phyloP scores from a whole-genome alignment of 2,329 filamentous ascomycete genomes.

The Arthrobotrys conoides region DNA sequence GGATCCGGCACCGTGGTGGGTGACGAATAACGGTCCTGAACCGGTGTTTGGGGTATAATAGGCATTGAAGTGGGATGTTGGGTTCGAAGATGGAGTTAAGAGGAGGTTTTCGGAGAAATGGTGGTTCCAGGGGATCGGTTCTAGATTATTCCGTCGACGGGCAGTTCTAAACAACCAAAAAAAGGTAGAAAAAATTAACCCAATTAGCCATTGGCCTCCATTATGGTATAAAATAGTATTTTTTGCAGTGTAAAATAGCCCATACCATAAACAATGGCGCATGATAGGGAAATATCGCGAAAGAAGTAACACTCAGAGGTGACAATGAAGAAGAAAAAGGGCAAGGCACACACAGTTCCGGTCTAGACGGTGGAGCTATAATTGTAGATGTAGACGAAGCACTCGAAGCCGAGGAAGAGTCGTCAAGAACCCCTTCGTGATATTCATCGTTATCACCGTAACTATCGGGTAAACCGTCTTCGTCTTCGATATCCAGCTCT shows the following conservation, averaged over 20 bases:
- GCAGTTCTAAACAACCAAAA: slow-evolving; percentile 41
- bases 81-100: slow-evolving; percentile 71
- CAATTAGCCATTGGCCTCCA: slow-evolving; percentile 3
- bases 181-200: neutral
- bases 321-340: slow-evolving; percentile 18
- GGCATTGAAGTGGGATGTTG: slow-evolving; percentile 76
- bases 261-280: slow-evolving; percentile 48
- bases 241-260: slow-evolving; percentile 64
- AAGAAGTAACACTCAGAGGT: neutral
- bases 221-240: slow-evolving; percentile 1
- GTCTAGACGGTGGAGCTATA: slow-evolving; percentile 81
- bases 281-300: slow-evolving; percentile 13
- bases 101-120: slow-evolving; percentile 92
- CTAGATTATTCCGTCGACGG: slow-evolving; percentile 71
- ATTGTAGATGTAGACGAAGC: slow-evolving; percentile 94
- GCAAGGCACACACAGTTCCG: slow-evolving; percentile 73
- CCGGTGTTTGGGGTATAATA: slow-evolving; percentile 87
- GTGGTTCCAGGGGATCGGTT: slow-evolving; percentile 84
- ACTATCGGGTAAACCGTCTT: slow-evolving; percentile 70
- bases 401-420: slow-evolving; percentile 83
- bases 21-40: slow-evolving; percentile 86
- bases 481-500: slow-evolving; percentile 72
- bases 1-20: slow-evolving; percentile 94
- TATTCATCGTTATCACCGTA: slow-evolving; percentile 66
- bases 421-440: slow-evolving; percentile 67